Evolutionary conservation across 495 filamentous ascomycete genomes (phyloP), one percentile per base, ranked within the genome.

Genomic region (Talaromyces stipitatus): DNA sequence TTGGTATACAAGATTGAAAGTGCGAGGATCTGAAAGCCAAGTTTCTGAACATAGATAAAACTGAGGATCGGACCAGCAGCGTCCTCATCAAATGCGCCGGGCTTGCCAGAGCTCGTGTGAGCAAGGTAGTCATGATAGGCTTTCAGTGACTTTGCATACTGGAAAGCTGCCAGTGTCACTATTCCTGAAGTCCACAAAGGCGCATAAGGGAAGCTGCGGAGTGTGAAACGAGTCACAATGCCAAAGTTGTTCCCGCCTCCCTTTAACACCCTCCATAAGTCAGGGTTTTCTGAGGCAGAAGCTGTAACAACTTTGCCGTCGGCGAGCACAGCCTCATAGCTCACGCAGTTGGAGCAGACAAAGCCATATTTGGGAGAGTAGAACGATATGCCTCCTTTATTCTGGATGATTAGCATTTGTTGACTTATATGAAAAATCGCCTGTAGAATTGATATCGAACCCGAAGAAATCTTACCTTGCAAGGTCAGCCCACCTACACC

Each of bases 1-100:
- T 81, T 74, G 61, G 89, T 90, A 56, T 84, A 80, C 50, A 88
- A 88, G 33, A 89, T 86, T 69, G 90, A 89, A 20, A 82, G 87
- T 58, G 68, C 24, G 28, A 91, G 82, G 48, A 83, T 75, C 66
- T 82, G 85, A 62, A 90, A 83, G 50, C 79, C 76, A 16, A 70
- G 55, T 48, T 59, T 58, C 26, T 66, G 61, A 20, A 68, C 23
- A 52, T 68, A 68, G 33, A 66, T 59, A 58, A 69, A 69, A 55
- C 67, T 69, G 47, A 59, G 67, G 16, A 71, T 59, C 10, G 68
- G 68, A 32, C 69, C 68, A 26, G 69, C 68, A 50, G 69, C 65
- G 30, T 65, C 10, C n/a, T 61, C 51, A 28, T 69, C 62, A 32
- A 64, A 61, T 26, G 28, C 54, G 54, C 50, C 29, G 23, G 32